These are phyloP conservation scores for Osmanthus fragrans DNA, from an alignment of 257 asterid species.

Conservation along the genomic window DNA sequence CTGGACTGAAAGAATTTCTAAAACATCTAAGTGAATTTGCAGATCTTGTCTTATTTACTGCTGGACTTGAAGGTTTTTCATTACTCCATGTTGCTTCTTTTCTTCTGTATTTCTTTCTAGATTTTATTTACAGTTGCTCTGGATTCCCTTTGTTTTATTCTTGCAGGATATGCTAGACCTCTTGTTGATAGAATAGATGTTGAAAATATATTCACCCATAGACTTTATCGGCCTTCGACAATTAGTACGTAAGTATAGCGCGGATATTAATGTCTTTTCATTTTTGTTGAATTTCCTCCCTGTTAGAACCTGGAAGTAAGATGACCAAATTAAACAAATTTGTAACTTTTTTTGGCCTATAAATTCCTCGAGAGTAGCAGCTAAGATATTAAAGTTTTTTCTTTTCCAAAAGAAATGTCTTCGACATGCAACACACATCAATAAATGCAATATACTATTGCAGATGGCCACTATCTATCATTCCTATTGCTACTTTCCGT, in stretches of 20 bases:
- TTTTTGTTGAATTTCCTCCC: background rate
- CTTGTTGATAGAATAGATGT: conserved; percentile 88
- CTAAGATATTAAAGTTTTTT: background rate
- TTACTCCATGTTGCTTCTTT: background rate
- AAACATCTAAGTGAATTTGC: conserved; percentile 84
- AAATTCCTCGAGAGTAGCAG: background rate
- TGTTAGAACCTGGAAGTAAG: background rate
- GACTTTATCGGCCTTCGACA: conserved; percentile 91
- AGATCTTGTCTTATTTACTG: conserved; percentile 84
- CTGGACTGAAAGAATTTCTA: conserved; percentile 78
- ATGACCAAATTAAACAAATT: background rate
- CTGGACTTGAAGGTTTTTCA: conserved; percentile 89
- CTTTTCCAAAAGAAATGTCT: background rate
- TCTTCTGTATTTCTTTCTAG: background rate
- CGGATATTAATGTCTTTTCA: too few relatives aligned
- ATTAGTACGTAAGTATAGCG: conserved; percentile 70
- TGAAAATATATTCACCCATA: conserved; percentile 57
- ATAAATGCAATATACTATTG: background rate
- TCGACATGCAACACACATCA: background rate
- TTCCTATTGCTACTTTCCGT: background rate
- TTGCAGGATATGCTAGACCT: conserved; percentile 93
- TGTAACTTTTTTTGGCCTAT: background rate
- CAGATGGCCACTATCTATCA: background rate
- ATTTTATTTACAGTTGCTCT: conserved; percentile 21
- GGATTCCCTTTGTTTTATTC: conserved; percentile 11